Percentiles rank a stretch among this genome's conserved stretches.
phyloP scores from a whole-genome alignment of 805 yeast genomes.

The Ogataea glucozyma region DNA sequence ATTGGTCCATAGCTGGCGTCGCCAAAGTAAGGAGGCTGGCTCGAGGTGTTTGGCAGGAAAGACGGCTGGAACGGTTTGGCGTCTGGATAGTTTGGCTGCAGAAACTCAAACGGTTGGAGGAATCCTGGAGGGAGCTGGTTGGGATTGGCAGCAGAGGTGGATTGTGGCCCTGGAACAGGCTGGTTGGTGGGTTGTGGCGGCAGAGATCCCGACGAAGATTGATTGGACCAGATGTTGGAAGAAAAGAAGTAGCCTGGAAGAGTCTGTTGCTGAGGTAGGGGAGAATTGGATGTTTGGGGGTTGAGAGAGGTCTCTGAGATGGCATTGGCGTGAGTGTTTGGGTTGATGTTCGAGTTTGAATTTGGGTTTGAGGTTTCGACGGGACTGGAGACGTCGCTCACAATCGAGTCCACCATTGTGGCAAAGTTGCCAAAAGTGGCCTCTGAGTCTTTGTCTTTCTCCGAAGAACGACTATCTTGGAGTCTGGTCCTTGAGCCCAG shows the following conservation, averaged over 20 bases:
- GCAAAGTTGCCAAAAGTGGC: constrained; percentile 14
- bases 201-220: background rate
- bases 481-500: background rate
- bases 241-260: constrained; percentile 10
- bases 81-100: background rate
- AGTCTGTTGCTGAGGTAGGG: constrained; percentile 4
- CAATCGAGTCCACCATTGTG: constrained; percentile 35
- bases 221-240: constrained; percentile 17
- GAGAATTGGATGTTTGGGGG: too few relatives aligned
- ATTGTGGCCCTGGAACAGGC: background rate
- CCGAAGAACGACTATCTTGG: constrained; percentile 35
- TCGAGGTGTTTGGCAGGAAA: background rate
- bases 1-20: background rate
- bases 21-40: background rate
- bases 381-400: constrained; percentile 23
- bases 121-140: constrained; percentile 1
- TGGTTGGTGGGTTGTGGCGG: background rate
- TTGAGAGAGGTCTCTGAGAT: too few relatives aligned
- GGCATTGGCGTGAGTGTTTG: too few relatives aligned
- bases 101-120: constrained; percentile 2
- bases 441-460: constrained; percentile 6
- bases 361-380: too few relatives aligned
- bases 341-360: too few relatives aligned
- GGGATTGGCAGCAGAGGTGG: too few relatives aligned
- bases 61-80: background rate